phyloP scores from a whole-genome alignment of 805 yeast genomes.

The Lipomyces starkeyi region DNA sequence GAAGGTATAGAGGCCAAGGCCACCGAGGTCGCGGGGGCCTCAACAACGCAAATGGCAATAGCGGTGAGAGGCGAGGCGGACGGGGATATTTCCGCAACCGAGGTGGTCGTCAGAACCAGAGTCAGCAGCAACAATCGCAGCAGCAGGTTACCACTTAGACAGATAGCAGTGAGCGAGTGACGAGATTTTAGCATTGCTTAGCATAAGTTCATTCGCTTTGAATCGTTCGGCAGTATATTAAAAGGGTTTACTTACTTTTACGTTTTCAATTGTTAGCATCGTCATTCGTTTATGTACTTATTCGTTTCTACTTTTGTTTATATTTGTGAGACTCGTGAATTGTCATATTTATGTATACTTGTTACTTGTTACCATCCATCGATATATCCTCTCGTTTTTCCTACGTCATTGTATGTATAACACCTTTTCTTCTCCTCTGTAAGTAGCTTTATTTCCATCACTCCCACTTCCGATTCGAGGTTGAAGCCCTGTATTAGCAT shows the following conservation, averaged over 20 bases:
- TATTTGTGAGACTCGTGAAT: background rate
- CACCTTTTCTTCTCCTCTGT: background rate
- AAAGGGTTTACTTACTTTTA: background rate
- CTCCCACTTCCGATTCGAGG: background rate
- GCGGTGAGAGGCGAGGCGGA: conserved; percentile 20
- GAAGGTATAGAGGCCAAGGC: conserved; percentile 14
- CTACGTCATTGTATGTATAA: background rate
- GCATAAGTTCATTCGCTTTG: background rate
- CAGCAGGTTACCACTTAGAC: conserved; percentile 23
- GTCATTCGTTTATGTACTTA: background rate
- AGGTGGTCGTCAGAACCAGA: conserved; percentile 11
- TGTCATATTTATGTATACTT: background rate
- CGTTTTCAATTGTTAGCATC: too few relatives aligned
- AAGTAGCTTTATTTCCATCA: background rate
- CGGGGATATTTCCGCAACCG: conserved; percentile 18
- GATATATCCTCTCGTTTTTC: too few relatives aligned
- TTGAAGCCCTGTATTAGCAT: conserved; percentile 4
- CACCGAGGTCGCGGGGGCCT: conserved; percentile 6
- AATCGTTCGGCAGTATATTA: background rate
- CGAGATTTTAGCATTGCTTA: background rate
- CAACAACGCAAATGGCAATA: conserved; percentile 10
- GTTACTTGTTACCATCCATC: background rate
- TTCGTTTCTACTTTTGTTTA: background rate
- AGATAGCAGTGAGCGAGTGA: background rate
- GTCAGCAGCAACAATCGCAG: conserved; percentile 23